These are phyloP conservation scores for Porphyridium purpureum DNA, from an alignment of 23 red algal genomes.

Conservation along the genomic window DNA sequence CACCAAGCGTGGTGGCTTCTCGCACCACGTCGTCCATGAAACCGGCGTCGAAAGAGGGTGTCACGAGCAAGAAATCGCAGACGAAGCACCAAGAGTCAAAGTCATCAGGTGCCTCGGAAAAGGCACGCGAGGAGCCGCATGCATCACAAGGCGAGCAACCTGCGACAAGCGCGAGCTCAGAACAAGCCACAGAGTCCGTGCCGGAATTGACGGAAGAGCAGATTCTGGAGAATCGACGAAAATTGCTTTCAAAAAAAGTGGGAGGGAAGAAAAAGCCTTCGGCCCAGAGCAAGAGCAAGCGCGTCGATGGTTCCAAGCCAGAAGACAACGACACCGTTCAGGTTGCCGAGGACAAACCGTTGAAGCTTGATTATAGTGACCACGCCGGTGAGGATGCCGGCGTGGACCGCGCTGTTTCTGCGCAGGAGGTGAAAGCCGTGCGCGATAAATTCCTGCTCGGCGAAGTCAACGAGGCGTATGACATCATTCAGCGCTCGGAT, in stretches of 20 bases:
- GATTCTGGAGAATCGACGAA: too few species aligned
- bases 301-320: too few species aligned
- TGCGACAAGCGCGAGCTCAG: background rate
- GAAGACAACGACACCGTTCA: background rate
- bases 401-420: background rate
- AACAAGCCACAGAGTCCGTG: too few species aligned
- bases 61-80: background rate
- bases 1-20: too few species aligned
- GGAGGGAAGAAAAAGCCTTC: too few species aligned
- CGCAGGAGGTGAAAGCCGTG: constrained; percentile 3
- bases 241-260: too few species aligned
- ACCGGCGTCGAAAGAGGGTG: background rate
- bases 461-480: constrained; percentile 1
- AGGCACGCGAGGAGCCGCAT: background rate
- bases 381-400: constrained; percentile 1
- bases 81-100: background rate
- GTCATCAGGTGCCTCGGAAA: background rate
- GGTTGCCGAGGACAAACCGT: background rate
- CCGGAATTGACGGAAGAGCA: too few species aligned
- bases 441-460: constrained; percentile 19
- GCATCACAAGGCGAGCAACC: background rate
- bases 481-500: too few species aligned
- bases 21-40: background rate
- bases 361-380: constrained; percentile 3
- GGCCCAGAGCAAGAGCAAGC: too few species aligned